Evolutionary conservation across 352 stramenopile genomes (phyloP).

Genomic region (Globisporangium canariense): DNA sequence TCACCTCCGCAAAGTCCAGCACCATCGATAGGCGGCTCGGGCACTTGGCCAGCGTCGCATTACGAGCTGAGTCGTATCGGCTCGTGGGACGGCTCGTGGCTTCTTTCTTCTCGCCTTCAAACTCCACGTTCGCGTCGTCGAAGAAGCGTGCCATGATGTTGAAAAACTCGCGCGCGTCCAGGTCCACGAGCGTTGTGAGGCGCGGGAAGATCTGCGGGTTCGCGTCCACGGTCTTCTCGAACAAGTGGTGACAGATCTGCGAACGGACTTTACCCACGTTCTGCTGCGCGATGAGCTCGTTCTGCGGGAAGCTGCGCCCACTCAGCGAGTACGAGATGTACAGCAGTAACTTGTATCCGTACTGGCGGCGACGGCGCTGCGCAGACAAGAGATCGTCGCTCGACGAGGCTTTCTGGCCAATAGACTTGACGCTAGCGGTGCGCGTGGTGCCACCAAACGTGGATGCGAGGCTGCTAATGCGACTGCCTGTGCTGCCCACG

Average conservation of each 20-base stretch:
- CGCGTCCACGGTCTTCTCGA: conserved; percentile 51
- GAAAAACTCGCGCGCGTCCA: conserved; percentile 80
- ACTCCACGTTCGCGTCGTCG: conserved; percentile 80
- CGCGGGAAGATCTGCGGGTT: conserved; percentile 69
- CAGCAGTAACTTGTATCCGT: conserved; percentile 84
- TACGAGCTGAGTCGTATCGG: conserved; percentile 73
- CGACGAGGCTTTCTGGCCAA: conserved; percentile 24
- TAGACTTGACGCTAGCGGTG: conserved; percentile 25
- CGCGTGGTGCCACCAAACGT: conserved; percentile 58
- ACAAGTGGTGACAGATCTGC: conserved; percentile 84
- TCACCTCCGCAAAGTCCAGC: conserved; percentile 74
- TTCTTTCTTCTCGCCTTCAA: conserved; percentile 78
- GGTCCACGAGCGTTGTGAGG: conserved; percentile 68
- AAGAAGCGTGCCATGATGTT: conserved; percentile 80
- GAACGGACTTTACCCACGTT: conserved; percentile 71
- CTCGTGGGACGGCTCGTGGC: conserved; percentile 41
- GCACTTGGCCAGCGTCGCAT: conserved; percentile 70
- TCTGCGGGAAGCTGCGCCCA: conserved; percentile 87
- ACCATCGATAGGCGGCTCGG: conserved; percentile 83
- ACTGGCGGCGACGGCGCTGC: conserved; percentile 58
- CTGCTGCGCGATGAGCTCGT: conserved; percentile 56
- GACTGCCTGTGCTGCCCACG: conserved; percentile 32
- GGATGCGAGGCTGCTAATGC: conserved; percentile 60
- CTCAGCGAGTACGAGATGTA: conserved; percentile 92
- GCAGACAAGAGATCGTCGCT: conserved; percentile 48